Conservation (phyloP, 345 rosid species). For the Syzygium aqueum region DNA sequence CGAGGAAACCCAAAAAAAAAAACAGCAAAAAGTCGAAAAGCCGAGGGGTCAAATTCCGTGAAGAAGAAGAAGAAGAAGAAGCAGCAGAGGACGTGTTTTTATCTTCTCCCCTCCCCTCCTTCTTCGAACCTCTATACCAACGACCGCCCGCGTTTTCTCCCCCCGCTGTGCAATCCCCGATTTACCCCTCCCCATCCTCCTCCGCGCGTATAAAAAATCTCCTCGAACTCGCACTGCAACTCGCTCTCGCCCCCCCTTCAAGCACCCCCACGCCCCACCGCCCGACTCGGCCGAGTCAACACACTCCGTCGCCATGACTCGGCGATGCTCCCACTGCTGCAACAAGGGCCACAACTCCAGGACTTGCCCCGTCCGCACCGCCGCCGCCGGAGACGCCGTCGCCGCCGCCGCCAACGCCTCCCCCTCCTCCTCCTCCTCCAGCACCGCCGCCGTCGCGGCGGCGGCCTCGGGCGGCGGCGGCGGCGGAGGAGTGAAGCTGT, state of each 20-base stretch:
- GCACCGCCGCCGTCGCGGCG: not conserved
- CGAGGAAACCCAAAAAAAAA: no score
- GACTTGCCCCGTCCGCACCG: conserved; percentile 58
- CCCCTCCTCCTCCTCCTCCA: not conserved
- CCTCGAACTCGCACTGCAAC: not conserved
- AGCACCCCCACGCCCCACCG: not conserved
- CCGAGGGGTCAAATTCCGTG: not conserved
- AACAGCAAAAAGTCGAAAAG: not conserved
- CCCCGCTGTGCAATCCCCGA: not conserved
- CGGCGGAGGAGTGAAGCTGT: conserved; percentile 43
- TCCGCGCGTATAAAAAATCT: not conserved
- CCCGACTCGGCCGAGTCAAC: not conserved
- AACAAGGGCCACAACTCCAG: conserved; percentile 91
- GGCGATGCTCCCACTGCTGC: conserved; percentile 90
- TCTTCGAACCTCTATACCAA: not conserved
- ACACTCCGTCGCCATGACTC: conserved; percentile 19
- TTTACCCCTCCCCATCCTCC: not conserved
- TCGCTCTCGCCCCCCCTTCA: not conserved
- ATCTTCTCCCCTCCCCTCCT: not conserved
- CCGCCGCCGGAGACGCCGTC: not conserved
- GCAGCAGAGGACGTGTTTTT: not conserved
- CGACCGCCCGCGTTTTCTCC: not conserved
- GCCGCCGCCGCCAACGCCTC: not conserved
- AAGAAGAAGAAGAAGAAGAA: not conserved
- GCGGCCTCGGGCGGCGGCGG: not conserved